Conservation (phyloP, 306 rosid genomes). For the Trifolium dubium region DNA sequence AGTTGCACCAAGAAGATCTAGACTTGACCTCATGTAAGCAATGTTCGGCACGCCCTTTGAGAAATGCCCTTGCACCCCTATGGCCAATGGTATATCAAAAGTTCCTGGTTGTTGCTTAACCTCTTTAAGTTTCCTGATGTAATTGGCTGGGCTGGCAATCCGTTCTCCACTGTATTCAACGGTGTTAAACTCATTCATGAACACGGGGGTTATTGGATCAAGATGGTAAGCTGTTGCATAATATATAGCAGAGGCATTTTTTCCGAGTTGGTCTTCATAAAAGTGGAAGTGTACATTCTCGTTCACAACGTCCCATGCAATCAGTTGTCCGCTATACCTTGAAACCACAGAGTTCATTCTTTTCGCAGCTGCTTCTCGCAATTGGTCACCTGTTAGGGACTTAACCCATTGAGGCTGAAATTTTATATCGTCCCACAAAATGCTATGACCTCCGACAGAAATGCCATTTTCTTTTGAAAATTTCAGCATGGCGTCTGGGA, state of each 20-base stretch:
- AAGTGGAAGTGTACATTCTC: slow-evolving; percentile 72
- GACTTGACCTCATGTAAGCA: slow-evolving; percentile 67
- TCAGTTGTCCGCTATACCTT: slow-evolving; percentile 64
- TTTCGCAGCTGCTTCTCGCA: slow-evolving; percentile 47
- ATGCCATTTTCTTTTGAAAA: slow-evolving; percentile 56
- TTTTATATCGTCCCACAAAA: slow-evolving; percentile 63
- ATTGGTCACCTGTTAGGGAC: slow-evolving; percentile 47
- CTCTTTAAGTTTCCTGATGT: slow-evolving; percentile 50
- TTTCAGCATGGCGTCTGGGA: slow-evolving; percentile 66
- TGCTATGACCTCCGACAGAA: slow-evolving; percentile 68
- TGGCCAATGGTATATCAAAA: slow-evolving; percentile 47
- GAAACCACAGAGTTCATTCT: slow-evolving; percentile 69
- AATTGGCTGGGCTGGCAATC: slow-evolving; percentile 46
- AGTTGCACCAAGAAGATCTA: slow-evolving; percentile 58
- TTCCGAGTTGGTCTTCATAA: slow-evolving; percentile 59
- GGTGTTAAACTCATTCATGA: slow-evolving; percentile 72
- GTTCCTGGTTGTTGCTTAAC: slow-evolving; percentile 58
- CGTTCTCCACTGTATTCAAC: slow-evolving; percentile 54
- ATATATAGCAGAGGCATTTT: slow-evolving; percentile 60
- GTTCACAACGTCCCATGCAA: slow-evolving; percentile 83
- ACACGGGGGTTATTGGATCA: slow-evolving; percentile 62
- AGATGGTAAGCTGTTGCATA: slow-evolving; percentile 54
- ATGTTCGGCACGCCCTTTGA: slow-evolving; percentile 57
- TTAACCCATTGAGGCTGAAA: slow-evolving; percentile 66
- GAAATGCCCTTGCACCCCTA: slow-evolving; percentile 76